Base-by-base conservation (phyloP, 257 asterid genomes). In the Anisodus tanguticus region DNA sequence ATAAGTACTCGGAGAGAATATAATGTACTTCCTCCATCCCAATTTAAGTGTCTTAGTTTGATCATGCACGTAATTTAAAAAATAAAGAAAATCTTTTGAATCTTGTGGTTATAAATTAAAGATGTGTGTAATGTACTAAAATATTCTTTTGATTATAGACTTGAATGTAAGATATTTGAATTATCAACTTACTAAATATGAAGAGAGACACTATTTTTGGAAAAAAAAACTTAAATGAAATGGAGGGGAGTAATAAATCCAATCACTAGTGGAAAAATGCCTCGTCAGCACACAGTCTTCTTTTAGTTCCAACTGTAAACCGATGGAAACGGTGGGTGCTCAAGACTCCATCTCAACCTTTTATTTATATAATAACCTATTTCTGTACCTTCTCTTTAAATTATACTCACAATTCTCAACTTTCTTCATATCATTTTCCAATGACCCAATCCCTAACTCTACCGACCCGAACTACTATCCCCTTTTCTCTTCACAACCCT, bases 201-300 rank as follows among this genome's bases (percentile, higher is more conserved):
- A 31, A 31, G 26, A 26, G 1, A 31, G 1, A 31, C 2, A 1
- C 35, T 31, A 31, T 31, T 31, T 31, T 31, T 31, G 35, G 35
- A 31, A 13, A 9, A 10, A 51, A 2, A 51, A 51, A 51, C 57
- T 22, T 22, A 22, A 3, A 53, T 4, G 12, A 15, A 1, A 53
- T 0, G 5, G 8, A 53, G 35, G 35, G 5, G 16, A 55, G 60
- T 55, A 55, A 55, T 55, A 13, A 55, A 55, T 55, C 19, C 60
- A 55, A 55, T 13, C 6, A 55, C 12, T 55, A 6, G 6, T 5
- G 11, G 6, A 6, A 63, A 22, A 81, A 86, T 86, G 88, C 90
- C 85, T 78, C 9, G 90, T 88, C 92, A 90, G 92, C 90, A 85
- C 91, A 90, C 85, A 22, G 88, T 63, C 81, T 76, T 76, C 4